phyloP scores from a whole-genome alignment of 2,329 filamentous ascomycete genomes.

The Pseudogymnoascus verrucosus region DNA sequence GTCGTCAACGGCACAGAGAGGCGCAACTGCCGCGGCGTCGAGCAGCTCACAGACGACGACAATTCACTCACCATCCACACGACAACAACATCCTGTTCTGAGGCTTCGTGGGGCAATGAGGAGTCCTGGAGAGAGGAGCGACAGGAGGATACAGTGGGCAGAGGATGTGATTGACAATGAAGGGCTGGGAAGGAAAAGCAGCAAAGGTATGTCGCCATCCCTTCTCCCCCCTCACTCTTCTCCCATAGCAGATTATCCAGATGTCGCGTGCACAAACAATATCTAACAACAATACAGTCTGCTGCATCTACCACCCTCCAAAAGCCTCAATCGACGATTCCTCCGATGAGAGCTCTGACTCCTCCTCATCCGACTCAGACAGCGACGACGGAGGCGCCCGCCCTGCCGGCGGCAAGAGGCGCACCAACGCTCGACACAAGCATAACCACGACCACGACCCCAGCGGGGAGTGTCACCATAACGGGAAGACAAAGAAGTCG shows the following conservation, averaged over 20 bases:
- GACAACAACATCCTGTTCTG: conserved; percentile 19
- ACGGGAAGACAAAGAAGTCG: conserved; percentile 31
- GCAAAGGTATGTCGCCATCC: conserved; percentile 60
- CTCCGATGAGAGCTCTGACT: conserved; percentile 52
- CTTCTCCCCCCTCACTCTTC: neutral
- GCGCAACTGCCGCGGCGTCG: neutral
- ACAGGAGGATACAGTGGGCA: conserved; percentile 79
- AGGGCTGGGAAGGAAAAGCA: conserved; percentile 84
- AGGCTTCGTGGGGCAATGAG: conserved; percentile 23
- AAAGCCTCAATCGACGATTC: conserved; percentile 76
- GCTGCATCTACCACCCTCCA: conserved; percentile 94
- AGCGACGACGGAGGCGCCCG: conserved; percentile 45
- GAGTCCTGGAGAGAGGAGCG: conserved; percentile 19
- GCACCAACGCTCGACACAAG: conserved; percentile 30
- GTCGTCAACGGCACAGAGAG: neutral
- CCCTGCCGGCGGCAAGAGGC: conserved; percentile 22
- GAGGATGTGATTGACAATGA: conserved; percentile 94
- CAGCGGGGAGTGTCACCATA: conserved; percentile 28
- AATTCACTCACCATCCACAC: neutral
- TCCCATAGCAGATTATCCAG: neutral
- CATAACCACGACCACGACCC: conserved; percentile 34
- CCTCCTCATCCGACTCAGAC: conserved; percentile 41
- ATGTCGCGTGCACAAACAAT: neutral
- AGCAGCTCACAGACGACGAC: neutral
- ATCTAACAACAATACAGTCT: conserved; percentile 51